Evolutionary conservation across 1,284 basidiomycete species (phyloP).

Genomic region (Tylopilus sp.): DNA sequence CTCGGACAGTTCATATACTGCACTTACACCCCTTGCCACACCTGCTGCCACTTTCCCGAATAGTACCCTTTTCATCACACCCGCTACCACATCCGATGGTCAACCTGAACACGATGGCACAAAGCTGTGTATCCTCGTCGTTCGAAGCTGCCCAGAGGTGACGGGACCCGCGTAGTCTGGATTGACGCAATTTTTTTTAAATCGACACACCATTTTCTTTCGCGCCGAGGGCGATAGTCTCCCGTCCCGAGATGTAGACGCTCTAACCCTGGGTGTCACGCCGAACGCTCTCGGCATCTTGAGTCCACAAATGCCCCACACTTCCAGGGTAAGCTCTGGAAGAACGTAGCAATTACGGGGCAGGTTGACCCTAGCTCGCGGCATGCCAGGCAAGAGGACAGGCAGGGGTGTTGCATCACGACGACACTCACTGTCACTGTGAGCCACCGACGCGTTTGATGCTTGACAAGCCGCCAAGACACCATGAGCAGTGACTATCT

Average conservation of each 20-base stretch:
- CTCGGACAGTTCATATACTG: background rate
- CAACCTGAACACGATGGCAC: background rate
- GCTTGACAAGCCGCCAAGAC: no score
- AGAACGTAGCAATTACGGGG: constrained; percentile 18
- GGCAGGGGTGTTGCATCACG: no score
- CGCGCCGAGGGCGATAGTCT: no score
- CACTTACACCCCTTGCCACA: background rate
- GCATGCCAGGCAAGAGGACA: no score
- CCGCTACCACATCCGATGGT: background rate
- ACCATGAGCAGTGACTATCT: no score
- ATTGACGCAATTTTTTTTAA: no score
- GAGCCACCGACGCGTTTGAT: no score
- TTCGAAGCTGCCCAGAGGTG: background rate
- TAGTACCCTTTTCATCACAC: background rate
- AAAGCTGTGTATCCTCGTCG: background rate
- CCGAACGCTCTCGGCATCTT: background rate
- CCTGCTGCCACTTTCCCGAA: background rate
- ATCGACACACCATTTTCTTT: no score
- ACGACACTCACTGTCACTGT: no score
- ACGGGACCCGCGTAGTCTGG: background rate
- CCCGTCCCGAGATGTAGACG: constrained; percentile 6
- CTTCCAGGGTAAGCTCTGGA: constrained; percentile 9
- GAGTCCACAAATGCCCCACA: background rate
- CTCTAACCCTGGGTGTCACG: constrained; percentile 3
- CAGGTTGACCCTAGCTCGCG: constrained; percentile 20